Evolutionary conservation across 306 rosid species (phyloP).

Genomic region (Pterocarpus santalinus): DNA sequence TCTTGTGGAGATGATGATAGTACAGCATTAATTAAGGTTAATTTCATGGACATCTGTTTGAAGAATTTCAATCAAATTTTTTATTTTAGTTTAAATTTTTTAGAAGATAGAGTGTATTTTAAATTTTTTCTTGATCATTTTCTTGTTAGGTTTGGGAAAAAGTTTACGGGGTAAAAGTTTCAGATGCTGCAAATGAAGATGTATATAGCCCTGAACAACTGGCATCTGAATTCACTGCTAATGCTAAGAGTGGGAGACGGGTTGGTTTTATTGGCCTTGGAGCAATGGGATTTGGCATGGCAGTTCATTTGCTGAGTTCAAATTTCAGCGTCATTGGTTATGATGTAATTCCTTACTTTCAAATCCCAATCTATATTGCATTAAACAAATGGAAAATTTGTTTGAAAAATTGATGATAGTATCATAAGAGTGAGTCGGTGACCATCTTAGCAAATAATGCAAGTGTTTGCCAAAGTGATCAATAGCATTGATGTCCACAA

Average conservation of each 20-base stretch:
- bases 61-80: constrained; percentile 39
- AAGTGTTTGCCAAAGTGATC: constrained; percentile 10
- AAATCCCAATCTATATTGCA: constrained; percentile 39
- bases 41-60: constrained; percentile 34
- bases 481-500: background rate
- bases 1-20: constrained; percentile 53
- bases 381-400: constrained; percentile 26
- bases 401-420: constrained; percentile 11
- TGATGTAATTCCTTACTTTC: constrained; percentile 72
- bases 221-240: constrained; percentile 64
- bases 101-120: constrained; percentile 14
- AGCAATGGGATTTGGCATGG: constrained; percentile 99
- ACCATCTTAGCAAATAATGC: constrained; percentile 25
- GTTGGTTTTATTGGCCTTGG: constrained; percentile 98
- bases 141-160: constrained; percentile 74
- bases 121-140: constrained; percentile 9
- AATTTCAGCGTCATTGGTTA: constrained; percentile 79
- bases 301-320: constrained; percentile 82
- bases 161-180: constrained; percentile 73
- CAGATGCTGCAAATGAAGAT: constrained; percentile 78
- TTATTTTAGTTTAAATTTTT: background rate
- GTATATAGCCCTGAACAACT: constrained; percentile 71
- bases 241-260: constrained; percentile 59
- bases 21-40: constrained; percentile 70
- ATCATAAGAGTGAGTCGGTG: constrained; percentile 27